Evolutionary conservation across 2,329 filamentous ascomycete genomes (phyloP).

Genomic region (Cladosporium sp.): DNA sequence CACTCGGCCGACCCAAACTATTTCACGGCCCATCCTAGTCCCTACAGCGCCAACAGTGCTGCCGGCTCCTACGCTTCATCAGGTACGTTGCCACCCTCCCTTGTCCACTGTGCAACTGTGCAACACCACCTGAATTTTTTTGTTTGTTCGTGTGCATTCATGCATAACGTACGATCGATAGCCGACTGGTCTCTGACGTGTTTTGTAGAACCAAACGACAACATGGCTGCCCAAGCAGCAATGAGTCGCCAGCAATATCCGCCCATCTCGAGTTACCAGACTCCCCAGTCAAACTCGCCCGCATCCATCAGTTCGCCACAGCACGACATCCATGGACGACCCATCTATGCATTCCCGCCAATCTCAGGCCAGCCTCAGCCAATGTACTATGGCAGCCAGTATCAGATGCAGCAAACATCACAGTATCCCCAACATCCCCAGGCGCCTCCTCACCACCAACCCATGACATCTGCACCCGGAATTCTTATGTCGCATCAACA

Average conservation of each 20-base stretch:
- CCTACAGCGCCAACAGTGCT: constrained; percentile 80
- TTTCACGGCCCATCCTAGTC: constrained; percentile 77
- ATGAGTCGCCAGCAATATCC: constrained; percentile 73
- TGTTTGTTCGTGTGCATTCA: constrained; percentile 3
- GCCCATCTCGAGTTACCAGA: constrained; percentile 78
- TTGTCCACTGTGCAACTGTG: constrained; percentile 15
- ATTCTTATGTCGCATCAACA: constrained; percentile 60
- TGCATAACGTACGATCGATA: constrained; percentile 23
- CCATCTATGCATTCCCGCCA: constrained; percentile 83
- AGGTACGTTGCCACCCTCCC: constrained; percentile 59
- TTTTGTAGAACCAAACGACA: constrained; percentile 67
- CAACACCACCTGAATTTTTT: not conserved
- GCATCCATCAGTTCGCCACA: constrained; percentile 89
- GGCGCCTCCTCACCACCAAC: constrained; percentile 55
- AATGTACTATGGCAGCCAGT: constrained; percentile 70
- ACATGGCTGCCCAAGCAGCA: constrained; percentile 65
- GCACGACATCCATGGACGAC: constrained; percentile 82
- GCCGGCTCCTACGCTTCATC: constrained; percentile 84
- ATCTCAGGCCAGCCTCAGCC: constrained; percentile 64
- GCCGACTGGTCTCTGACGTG: constrained; percentile 11
- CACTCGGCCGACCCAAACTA: constrained; percentile 68
- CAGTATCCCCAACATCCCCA: constrained; percentile 60
- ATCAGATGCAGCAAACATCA: constrained; percentile 53
- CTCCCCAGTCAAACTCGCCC: constrained; percentile 91
- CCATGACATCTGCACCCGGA: constrained; percentile 52